Base-by-base conservation (phyloP, 495 filamentous ascomycete species). In the Gamarada debralockiae region DNA sequence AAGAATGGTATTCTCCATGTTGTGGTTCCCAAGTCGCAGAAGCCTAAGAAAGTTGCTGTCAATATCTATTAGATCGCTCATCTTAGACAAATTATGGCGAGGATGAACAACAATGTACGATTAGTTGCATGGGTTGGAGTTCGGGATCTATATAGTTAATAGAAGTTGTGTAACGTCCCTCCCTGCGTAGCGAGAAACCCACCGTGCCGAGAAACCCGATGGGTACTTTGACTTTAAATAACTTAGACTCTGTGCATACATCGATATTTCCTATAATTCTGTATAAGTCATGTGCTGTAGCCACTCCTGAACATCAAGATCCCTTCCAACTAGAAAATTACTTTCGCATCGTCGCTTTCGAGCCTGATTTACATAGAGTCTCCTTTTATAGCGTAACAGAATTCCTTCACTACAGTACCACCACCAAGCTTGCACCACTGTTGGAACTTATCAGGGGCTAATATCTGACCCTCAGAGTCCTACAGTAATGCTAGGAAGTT, bases 1-100 rank as follows among this genome's bases (percentile, higher is more conserved):
- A 85, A 83, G 70, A 81, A 92, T 62, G 89, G 89, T 10, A 78
- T 93, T 55, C 68, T 92, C 43, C 80, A 65, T 37, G 70, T 93
- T 27, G 59, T 82, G 8, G 83, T 95, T 15, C 92, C 92, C 9
- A 96, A 96, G 78, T 47, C 29, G 5, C 46, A 52, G 37, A 58
- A 59, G 52, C 17, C 43, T 1, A 34, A 25, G n/a, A 58, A 53
- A 48, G 48, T 62, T 20, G 48, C 52, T 44, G 51, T 62, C 37
- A 56, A 47, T 50, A 49, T 60, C 21, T 14, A 37, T 6, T 53
- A 53, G 27, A 38, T 42, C 29, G 14, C n/a, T n/a, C 14, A 42
- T 22, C 18, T 21, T 22, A 24, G 45, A n/a, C 33, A n/a, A 39
- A 14, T 39, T 12, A 21, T 53, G 50, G 23, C 44, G 12, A 25